Evolutionary conservation across 2,329 filamentous ascomycete genomes (phyloP).

Genomic region (Raffaelea albimanens): DNA sequence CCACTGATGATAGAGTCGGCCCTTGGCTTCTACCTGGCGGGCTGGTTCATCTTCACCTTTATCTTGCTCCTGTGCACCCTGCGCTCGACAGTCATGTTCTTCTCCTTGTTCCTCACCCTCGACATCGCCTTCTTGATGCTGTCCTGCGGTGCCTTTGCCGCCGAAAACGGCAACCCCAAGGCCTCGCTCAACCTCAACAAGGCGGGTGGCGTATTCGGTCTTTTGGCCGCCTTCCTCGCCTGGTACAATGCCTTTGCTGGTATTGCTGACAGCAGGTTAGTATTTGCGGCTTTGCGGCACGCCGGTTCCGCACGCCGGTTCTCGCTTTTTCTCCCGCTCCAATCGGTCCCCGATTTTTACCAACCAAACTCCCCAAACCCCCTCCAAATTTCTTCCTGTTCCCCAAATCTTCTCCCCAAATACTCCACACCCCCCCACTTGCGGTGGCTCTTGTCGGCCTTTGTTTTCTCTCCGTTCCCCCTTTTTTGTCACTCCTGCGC

Average conservation of each 20-base stretch:
- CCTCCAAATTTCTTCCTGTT: background rate
- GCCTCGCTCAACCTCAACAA: slow-evolving; percentile 47
- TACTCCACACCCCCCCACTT: background rate
- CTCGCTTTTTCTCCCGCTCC: background rate
- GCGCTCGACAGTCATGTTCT: slow-evolving; percentile 69
- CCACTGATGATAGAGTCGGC: slow-evolving; percentile 44
- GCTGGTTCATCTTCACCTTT: slow-evolving; percentile 82
- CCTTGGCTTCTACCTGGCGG: slow-evolving; percentile 64
- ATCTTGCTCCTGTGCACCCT: slow-evolving; percentile 66
- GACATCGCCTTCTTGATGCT: slow-evolving; percentile 69
- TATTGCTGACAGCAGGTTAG: slow-evolving; percentile 62
- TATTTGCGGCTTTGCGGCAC: slow-evolving; percentile 8
- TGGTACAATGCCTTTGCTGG: slow-evolving; percentile 85
- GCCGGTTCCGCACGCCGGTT: background rate
- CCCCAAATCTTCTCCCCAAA: background rate
- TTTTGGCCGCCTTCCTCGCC: slow-evolving; percentile 69
- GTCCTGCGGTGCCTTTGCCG: slow-evolving; percentile 50
- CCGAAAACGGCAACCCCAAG: slow-evolving; percentile 37
- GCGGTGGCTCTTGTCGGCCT: background rate
- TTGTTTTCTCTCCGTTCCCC: too few species aligned
- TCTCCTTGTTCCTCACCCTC: slow-evolving; percentile 66
- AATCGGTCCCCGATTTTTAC: background rate
- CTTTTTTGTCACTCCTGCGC: too few species aligned
- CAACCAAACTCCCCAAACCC: background rate
- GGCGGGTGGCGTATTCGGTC: slow-evolving; percentile 70